These are phyloP conservation scores for Isabelozyma heimii DNA, from an alignment of 805 yeast species.

Conservation along the genomic window DNA sequence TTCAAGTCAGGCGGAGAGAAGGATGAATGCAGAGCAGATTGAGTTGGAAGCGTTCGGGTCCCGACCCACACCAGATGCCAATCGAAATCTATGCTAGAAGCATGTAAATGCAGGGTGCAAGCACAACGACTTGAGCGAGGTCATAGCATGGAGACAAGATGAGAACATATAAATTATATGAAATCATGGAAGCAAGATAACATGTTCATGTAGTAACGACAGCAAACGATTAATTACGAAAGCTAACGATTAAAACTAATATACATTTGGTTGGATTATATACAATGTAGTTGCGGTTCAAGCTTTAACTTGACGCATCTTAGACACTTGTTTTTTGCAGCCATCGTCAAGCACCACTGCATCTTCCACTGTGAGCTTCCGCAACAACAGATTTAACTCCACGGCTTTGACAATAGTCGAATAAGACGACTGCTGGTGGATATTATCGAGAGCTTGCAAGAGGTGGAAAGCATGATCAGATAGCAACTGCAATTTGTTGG, in stretches of 20 bases:
- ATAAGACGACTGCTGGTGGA: slow-evolving; percentile 4
- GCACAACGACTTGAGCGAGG: too few species aligned
- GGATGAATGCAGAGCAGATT: neutral
- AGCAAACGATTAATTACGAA: neutral
- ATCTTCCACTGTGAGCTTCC: slow-evolving; percentile 9
- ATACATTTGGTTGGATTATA: neutral
- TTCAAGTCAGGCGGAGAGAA: neutral
- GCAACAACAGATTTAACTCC: slow-evolving; percentile 19
- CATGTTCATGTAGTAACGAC: too few species aligned
- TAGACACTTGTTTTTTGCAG: slow-evolving; percentile 1
- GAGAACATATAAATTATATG: too few species aligned
- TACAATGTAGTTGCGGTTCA: neutral
- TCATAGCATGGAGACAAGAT: too few species aligned
- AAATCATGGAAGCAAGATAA: too few species aligned
- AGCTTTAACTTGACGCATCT: neutral
- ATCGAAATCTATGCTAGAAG: neutral
- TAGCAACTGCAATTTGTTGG: neutral
- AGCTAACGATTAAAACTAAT: neutral
- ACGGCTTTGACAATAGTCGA: slow-evolving; percentile 11
- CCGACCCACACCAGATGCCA: neutral
- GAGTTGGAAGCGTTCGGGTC: neutral
- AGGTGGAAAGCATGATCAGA: neutral
- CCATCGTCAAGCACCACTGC: slow-evolving; percentile 3
- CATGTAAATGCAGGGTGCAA: too few species aligned
- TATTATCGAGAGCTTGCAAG: neutral